Conservation (phyloP, 2,329 filamentous ascomycete species). For the Fusarium dimerum region DNA sequence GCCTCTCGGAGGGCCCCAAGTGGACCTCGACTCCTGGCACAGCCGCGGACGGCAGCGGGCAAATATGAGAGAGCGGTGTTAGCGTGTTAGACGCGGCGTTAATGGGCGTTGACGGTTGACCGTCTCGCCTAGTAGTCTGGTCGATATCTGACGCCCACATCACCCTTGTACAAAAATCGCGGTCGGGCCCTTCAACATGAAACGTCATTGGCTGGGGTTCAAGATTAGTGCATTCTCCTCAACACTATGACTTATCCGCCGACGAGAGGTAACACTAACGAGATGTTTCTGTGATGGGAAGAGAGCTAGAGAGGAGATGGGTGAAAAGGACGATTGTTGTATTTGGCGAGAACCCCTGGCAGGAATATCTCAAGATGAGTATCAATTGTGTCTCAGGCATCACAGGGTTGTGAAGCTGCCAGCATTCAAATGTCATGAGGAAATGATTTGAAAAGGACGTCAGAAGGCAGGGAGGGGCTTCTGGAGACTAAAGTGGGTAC, state of each 20-base stretch:
- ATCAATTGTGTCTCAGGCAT: too few relatives aligned
- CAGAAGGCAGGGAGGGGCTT: too few relatives aligned
- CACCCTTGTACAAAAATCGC: conserved; percentile 10
- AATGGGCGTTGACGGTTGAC: conserved; percentile 21
- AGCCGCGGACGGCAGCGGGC: conserved; percentile 32
- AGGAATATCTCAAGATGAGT: too few relatives aligned
- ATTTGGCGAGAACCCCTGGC: neutral
- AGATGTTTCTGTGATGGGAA: conserved; percentile 10
- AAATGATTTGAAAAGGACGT: too few relatives aligned
- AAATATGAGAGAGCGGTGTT: conserved; percentile 30
- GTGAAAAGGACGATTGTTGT: neutral
- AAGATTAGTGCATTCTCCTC: conserved; percentile 22
- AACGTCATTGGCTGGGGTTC: conserved; percentile 23
- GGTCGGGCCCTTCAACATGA: conserved; percentile 1
- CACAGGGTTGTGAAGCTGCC: too few relatives aligned
- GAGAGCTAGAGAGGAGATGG: neutral
- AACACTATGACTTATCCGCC: conserved; percentile 25
- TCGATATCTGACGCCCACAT: conserved; percentile 12
- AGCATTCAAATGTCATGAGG: too few relatives aligned
- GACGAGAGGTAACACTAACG: conserved; percentile 17
- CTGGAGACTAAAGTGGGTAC: too few relatives aligned
- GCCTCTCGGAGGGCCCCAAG: conserved; percentile 1
- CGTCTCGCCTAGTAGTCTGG: conserved; percentile 25
- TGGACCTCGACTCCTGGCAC: conserved; percentile 21
- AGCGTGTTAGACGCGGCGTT: conserved; percentile 37